phyloP scores from a whole-genome alignment of 1,139 yeast genomes.

The Wickerhamomyces sp. region DNA sequence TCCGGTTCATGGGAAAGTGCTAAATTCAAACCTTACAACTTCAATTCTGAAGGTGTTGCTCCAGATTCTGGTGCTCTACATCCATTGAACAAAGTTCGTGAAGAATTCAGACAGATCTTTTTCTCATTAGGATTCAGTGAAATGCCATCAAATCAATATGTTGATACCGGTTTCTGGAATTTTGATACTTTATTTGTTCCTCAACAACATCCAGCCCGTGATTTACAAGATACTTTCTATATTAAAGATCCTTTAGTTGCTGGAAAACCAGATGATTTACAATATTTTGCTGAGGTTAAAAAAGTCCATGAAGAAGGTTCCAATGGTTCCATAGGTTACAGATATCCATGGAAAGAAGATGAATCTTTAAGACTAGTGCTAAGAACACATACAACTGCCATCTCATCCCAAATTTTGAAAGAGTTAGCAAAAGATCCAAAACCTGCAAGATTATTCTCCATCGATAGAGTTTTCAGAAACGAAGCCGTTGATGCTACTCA shows the following conservation, averaged over 20 bases:
- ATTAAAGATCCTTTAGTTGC: constrained; percentile 86
- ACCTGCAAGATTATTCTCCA: constrained; percentile 89
- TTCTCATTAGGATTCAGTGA: constrained; percentile 97
- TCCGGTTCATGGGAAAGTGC: constrained; percentile 80
- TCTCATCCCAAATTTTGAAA: constrained; percentile 84
- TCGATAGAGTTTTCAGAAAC: constrained; percentile 97
- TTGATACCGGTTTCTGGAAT: constrained; percentile 98
- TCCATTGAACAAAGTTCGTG: constrained; percentile 93
- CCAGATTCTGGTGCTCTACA: constrained; percentile 92
- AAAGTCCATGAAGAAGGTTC: constrained; percentile 87
- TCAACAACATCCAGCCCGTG: constrained; percentile 99
- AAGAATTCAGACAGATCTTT: constrained; percentile 96
- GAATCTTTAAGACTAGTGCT: constrained; percentile 89
- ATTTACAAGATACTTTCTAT: constrained; percentile 95
- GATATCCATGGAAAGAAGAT: constrained; percentile 93
- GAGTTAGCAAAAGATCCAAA: constrained; percentile 84
- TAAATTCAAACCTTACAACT: constrained; percentile 90
- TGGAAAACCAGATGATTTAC: constrained; percentile 72
- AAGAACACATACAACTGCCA: constrained; percentile 97
- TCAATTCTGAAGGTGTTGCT: constrained; percentile 87
- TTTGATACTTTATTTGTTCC: constrained; percentile 95
- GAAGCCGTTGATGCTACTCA: constrained; percentile 99
- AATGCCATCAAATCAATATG: constrained; percentile 98
- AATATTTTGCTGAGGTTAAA: constrained; percentile 72
- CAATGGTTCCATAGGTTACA: constrained; percentile 93